Base-by-base conservation (phyloP, 768 basidiomycete genomes). In the Lentinula aciculospora region DNA sequence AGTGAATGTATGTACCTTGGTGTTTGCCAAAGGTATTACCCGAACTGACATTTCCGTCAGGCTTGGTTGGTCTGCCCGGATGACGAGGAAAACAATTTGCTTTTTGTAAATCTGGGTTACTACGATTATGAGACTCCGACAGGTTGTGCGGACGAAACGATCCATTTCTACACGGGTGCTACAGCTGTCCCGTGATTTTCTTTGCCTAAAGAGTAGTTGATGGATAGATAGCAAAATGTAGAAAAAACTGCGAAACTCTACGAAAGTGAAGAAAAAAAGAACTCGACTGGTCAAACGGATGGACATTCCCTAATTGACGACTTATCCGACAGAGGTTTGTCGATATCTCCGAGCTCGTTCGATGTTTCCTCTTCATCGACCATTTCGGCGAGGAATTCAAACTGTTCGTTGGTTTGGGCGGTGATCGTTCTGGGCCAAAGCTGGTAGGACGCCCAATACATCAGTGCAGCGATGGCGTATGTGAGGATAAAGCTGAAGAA, bases 21-120 rank as follows among this genome's bases (percentile, higher is more conserved):
- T 19, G 13, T 39, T 39, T 32, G 9, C 10, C 17, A 10, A 19
- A 28, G 37, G 25, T 12, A 23, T 42, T 4, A 39, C 4, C 40
- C 7, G 19, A 21, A n/a, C 5, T 31, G 44, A 27, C 19, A 21
- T 50, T 19, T 32, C 53, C 28, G 19, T 48, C 21, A 63, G 32
- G 82, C 82, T 3, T 83, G 81, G 81, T 70, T 83, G n/a, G 74
- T 83, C 0, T 83, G 81, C 68, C 76, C 80, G 5, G 68, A 71
- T 58, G 63, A 65, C 9, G 66, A 61, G 28, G 68, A 71, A 44
- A 67, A 72, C 62, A 54, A 56, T 42, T 19, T 48, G 51, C 31
- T 47, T 19, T 54, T 58, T 28, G 53, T 57, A 13, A 34, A 40
- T 8, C 31, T 29, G 15, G 31, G 27, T 13, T 31, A 44, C 34